Evolutionary conservation across 2,329 filamentous ascomycete genomes (phyloP), one percentile per base, ranked within the genome.

Genomic region (Talaromyces sp.): DNA sequence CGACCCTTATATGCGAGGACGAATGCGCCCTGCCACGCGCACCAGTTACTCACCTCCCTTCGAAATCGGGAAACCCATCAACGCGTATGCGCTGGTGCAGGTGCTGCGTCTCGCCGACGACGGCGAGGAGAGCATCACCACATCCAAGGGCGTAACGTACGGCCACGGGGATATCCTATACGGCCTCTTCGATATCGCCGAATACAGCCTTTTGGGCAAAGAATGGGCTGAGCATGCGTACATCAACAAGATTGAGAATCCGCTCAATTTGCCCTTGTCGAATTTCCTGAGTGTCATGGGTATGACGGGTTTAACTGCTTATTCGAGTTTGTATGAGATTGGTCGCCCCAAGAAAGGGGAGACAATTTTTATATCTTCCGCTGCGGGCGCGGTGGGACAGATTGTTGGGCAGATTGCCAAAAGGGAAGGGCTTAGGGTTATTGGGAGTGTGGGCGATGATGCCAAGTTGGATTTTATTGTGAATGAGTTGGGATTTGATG

Each of bases 381-480:
- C 92, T 0, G 89, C 88, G 1, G 92, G 92, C 34, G 91, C 91
- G 1, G 92, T 96, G 5, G 92, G 92, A 4, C 90, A 93, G 78
- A 76, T 95, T 13, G 92, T 95, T 17, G 92, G 92, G 6, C 92
- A 95, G 79, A 79, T 96, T 60, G 91, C 91, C 67, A 94, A 94
- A 84, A 86, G 88, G 67, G 89, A 93, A 77, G 92, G 92, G 1
- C 78, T 95, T 65, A 88, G 79, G 51, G 92, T 96, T 47, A 89
- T 96, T 68, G 92, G 92, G 17, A 91, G 88, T 61, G 91, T 92
- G 8, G 92, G 92, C 2, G 87, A 87, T 31, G 89, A 93, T 73
- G 88, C 90, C 72, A 96, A 96, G 82, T 82, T 93, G 22, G 86
- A 90, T 22, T 95, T 88, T 76, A 90, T 92, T 74, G 81, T 77